Base-by-base conservation (phyloP, 768 basidiomycete species). In the Imleria badia region DNA sequence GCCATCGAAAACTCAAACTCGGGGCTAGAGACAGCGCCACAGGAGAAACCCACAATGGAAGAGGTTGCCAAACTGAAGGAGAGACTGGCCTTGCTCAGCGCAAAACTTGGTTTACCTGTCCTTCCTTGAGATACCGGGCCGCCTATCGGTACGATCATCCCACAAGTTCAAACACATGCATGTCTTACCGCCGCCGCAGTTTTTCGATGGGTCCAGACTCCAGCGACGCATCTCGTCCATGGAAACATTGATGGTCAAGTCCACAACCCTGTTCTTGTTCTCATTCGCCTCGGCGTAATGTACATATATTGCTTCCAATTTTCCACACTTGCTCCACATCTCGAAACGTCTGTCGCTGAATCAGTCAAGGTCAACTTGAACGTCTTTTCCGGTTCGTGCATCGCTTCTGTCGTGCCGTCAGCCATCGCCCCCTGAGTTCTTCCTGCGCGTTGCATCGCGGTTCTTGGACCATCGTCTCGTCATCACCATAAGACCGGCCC, bases 31-130 rank as follows among this genome's bases (percentile, higher is more conserved):
- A 52, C 7, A 38, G 52, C 14, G 22, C 45, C 48, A 45, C 59
- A 46, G 56, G 75, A 47, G 26, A 47, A 43, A 17, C 76, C 71
- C 5, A 76, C 74, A 6, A 61, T 66, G 45, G 75, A 77, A 20
- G 78, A 81, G 47, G 66, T 84, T 6, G 55, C 64, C 13, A 58
- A 57, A 9, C 58, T 82, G 59, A 77, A 73, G 56, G 63, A 64
- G 30, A 72, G 75, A 38, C 60, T 81, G 19, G 59, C 59, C 17
- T 43, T 52, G 2, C 63, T 82, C 51, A 62, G 60, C 34, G 45
- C 38, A 33, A 65, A 57, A 40, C 64, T 81, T 42, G 73, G 68
- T 11, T 52, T 81, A 26, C 53, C 49, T 14, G 50, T 69, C 30
- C 54, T 54, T 22, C 17, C 6, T 41, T 59, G 43, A 55, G n/a